Conservation (phyloP, 345 rosid genomes). For the Syzygium jambos region DNA sequence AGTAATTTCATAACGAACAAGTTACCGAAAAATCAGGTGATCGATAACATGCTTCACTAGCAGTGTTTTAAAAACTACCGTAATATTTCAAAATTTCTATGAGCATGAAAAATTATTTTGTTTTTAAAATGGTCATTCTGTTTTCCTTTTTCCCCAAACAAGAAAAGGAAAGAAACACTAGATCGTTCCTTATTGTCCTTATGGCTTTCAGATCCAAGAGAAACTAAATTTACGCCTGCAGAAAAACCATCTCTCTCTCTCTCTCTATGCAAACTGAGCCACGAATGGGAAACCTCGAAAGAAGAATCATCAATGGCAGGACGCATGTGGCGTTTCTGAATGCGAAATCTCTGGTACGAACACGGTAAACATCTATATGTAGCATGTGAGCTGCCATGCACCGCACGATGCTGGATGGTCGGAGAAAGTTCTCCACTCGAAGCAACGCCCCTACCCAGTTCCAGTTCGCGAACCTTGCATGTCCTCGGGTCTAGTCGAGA, state of each 20-base stretch:
- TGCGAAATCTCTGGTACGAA: neutral
- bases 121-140: too few relatives aligned
- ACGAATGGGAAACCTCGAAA: neutral
- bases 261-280: neutral
- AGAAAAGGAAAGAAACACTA: too few relatives aligned
- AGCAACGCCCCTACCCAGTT: neutral
- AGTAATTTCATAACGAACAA: neutral
- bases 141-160: too few relatives aligned
- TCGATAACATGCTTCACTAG: neutral
- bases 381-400: neutral
- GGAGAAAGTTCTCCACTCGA: neutral
- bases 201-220: neutral
- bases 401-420: neutral
- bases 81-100: too few relatives aligned
- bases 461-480: neutral
- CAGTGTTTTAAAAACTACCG: fast-evolving
- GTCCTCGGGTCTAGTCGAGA: neutral
- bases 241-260: neutral
- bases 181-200: neutral
- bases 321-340: neutral
- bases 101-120: too few relatives aligned
- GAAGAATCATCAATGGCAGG: neutral
- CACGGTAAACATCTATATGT: neutral
- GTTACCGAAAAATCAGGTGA: neutral
- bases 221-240: neutral